These are phyloP conservation scores for Leavenworthia alabamica DNA, from an alignment of 345 rosid genomes.

Conservation along the genomic window DNA sequence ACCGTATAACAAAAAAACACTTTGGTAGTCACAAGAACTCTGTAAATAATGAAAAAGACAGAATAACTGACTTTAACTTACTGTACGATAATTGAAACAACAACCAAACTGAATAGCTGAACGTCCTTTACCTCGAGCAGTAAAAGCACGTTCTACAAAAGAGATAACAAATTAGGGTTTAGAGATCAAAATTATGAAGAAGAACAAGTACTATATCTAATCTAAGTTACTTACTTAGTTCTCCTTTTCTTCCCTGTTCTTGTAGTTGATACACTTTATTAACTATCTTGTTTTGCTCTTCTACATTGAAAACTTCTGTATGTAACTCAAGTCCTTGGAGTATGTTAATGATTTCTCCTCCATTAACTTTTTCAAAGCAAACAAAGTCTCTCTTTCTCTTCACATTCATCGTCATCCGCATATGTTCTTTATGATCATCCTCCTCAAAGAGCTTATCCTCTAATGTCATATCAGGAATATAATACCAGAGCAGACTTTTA, in stretches of 20 bases:
- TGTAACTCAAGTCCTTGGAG: constrained; percentile 50
- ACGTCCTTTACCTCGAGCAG: constrained; percentile 52
- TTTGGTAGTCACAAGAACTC: background rate
- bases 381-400: constrained; percentile 44
- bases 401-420: constrained; percentile 19
- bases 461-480: constrained; percentile 67
- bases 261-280: constrained; percentile 39
- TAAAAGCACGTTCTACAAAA: constrained; percentile 41
- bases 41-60: background rate
- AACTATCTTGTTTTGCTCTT: constrained; percentile 46
- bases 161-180: background rate
- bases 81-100: constrained; percentile 47
- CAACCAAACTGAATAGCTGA: constrained; percentile 53
- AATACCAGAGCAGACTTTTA: too few species aligned
- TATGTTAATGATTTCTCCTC: constrained; percentile 35
- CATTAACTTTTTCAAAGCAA: constrained; percentile 34
- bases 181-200: background rate
- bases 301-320: constrained; percentile 34
- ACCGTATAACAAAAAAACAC: too few species aligned
- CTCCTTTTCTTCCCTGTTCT: constrained; percentile 32
- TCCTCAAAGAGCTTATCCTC: constrained; percentile 65
- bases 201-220: background rate
- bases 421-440: constrained; percentile 27
- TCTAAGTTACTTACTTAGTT: constrained; percentile 16
- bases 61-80: constrained; percentile 3